Evolutionary conservation across 1,284 basidiomycete genomes (phyloP).

Genomic region (Rhodotorula sp.): DNA sequence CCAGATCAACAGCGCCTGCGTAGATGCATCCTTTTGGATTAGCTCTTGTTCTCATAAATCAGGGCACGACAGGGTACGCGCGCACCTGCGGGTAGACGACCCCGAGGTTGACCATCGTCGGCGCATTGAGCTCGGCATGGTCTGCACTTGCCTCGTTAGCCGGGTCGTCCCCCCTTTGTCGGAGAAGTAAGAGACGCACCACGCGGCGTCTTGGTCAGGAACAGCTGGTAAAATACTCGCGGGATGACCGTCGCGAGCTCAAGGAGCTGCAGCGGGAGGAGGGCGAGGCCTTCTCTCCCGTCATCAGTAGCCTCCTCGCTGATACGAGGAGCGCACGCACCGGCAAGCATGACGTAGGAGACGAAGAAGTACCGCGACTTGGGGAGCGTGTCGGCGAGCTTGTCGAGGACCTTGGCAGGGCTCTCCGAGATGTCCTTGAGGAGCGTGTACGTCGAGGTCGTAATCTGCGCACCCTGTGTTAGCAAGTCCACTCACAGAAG

Average conservation of each 20-base stretch:
- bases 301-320: neutral
- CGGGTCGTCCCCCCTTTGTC: too few species aligned
- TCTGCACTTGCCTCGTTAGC: slow-evolving; percentile 57
- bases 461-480: slow-evolving; percentile 20
- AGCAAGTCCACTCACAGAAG: neutral
- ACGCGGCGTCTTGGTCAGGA: slow-evolving; percentile 79
- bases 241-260: slow-evolving; percentile 83
- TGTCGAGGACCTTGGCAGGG: slow-evolving; percentile 83
- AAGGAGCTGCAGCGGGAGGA: slow-evolving; percentile 91
- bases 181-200: slow-evolving; percentile 61
- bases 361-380: slow-evolving; percentile 80
- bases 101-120: slow-evolving; percentile 94
- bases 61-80: too few species aligned
- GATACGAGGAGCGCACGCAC: slow-evolving; percentile 50
- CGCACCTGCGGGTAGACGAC: slow-evolving; percentile 48
- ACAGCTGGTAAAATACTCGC: slow-evolving; percentile 67
- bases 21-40: slow-evolving; percentile 56
- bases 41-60: neutral
- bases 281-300: slow-evolving; percentile 67
- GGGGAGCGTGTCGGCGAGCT: slow-evolving; percentile 74
- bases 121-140: slow-evolving; percentile 93
- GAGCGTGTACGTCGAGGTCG: slow-evolving; percentile 43
- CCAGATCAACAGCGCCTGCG: slow-evolving; percentile 92
- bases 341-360: slow-evolving; percentile 92
- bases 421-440: slow-evolving; percentile 77